These are phyloP conservation scores for Dentipellis fragilis DNA, from an alignment of 768 basidiomycete genomes.

Conservation along the genomic window DNA sequence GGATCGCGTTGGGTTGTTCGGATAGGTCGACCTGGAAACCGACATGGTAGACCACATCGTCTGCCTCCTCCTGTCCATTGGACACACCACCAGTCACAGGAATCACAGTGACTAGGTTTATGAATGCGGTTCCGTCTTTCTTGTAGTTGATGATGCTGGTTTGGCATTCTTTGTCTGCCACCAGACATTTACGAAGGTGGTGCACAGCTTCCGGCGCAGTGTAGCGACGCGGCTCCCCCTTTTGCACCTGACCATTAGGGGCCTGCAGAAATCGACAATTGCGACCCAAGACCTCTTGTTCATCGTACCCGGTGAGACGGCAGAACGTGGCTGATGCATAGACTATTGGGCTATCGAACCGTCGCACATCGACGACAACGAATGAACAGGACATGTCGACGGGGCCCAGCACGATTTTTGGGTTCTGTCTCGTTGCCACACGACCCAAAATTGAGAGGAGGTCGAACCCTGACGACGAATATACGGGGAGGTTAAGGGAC, in stretches of 20 bases:
- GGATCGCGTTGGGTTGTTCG: slow-evolving; percentile 75
- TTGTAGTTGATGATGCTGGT: slow-evolving; percentile 80
- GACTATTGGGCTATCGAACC: slow-evolving; percentile 79
- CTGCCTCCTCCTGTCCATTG: slow-evolving; percentile 40
- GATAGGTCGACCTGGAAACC: slow-evolving; percentile 95
- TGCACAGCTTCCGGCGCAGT: slow-evolving; percentile 60
- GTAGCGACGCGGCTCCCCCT: slow-evolving; percentile 44
- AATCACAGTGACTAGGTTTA: slow-evolving; percentile 88
- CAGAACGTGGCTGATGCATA: slow-evolving; percentile 86
- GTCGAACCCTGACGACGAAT: slow-evolving; percentile 89
- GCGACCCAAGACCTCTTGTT: slow-evolving; percentile 70
- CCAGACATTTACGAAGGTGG: slow-evolving; percentile 54
- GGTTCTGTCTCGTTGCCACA: slow-evolving; percentile 64
- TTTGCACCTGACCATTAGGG: slow-evolving; percentile 48
- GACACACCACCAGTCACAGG: slow-evolving; percentile 59
- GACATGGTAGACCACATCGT: slow-evolving; percentile 77
- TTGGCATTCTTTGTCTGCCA: slow-evolving; percentile 81
- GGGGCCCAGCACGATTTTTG: slow-evolving; percentile 73
- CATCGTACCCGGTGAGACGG: slow-evolving; percentile 62
- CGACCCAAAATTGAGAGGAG: slow-evolving; percentile 72
- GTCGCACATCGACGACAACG: slow-evolving; percentile 75
- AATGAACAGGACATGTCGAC: slow-evolving; percentile 93
- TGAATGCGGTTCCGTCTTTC: slow-evolving; percentile 76
- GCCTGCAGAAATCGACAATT: slow-evolving; percentile 91
- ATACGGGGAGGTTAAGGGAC: slow-evolving; percentile 44